Base-by-base conservation (phyloP, 768 basidiomycete species). In the Leccinum aurantiacum region DNA sequence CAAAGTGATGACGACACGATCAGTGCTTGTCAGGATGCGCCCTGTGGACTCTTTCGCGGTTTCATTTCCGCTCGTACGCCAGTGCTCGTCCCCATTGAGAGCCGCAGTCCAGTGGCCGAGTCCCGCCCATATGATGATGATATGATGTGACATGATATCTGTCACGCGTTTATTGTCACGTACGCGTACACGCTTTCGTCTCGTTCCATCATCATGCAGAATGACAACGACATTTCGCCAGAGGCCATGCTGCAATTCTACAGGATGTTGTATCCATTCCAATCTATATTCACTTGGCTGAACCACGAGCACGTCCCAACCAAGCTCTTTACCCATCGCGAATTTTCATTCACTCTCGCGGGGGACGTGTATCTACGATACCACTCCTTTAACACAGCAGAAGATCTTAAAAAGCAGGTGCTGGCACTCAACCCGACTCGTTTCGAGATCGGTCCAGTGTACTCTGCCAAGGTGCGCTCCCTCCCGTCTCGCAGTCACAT, bases 361-460 rank as follows among this genome's bases (percentile, higher is more conserved):
- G 90, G 89, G 49, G 96, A 98, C 65, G 87, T 92, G 13, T 98
- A 98, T 75, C 79, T 98, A 33, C 91, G 97, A 15, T 98, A 98
- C 78, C 89, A 97, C 73, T 96, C 92, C 3, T 99, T 97, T 73
- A 79, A 77, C 35, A 87, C 82, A 37, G 82, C 81, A 3, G 94
- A 97, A 2, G 97, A 98, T 56, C 85, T 98, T 70, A 96, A 97
- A 76, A 90, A 90, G 65, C 89, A 96, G 73, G 84, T 95, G 6
- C 83, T 91, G 61, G 75, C 87, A 37, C 79, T 93, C 57, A 95
- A 91, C 64, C 97, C 97, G 0, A 87, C 88, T 38, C 90, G 97
- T 65, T 99, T 98, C 66, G 97, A 99, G 75, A 95, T 99, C 53
- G 97, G 97, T 2, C 93, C 97, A 1, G 84, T 97, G 35, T 99